A percentile compares a stretch with the other conserved stretches of the same genome.
These are phyloP conservation scores for Perilla frutescens DNA, from an alignment of 257 asterid species.

Conservation along the genomic window DNA sequence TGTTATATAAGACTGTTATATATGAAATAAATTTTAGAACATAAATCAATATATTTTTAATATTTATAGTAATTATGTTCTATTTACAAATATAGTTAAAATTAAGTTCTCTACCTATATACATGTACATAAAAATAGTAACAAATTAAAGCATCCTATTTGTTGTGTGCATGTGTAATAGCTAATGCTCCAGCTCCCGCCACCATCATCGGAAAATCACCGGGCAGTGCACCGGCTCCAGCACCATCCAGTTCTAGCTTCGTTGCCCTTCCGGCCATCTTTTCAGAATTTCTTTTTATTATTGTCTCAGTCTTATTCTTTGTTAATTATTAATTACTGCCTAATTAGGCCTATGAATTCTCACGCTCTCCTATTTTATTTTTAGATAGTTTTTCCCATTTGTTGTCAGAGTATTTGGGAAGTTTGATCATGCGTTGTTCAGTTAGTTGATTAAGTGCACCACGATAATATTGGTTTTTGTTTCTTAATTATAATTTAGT, in stretches of 20 bases:
- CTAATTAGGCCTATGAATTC: neutral
- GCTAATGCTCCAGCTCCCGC: neutral
- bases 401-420: neutral
- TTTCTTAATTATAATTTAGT: neutral
- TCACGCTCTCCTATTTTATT: neutral
- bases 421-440: neutral
- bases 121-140: no score
- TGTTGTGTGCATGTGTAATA: conserved; percentile 6
- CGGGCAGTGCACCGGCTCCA: conserved; percentile 18
- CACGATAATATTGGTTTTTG: no score
- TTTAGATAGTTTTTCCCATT: neutral
- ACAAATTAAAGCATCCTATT: no score
- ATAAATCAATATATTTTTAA: no score
- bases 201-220: neutral
- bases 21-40: no score
- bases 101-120: no score
- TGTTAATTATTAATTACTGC: neutral
- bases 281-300: neutral
- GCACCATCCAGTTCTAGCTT: neutral
- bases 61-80: no score
- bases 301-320: neutral
- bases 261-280: neutral
- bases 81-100: no score
- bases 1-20: no score
- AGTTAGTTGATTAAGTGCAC: no score